Base-by-base conservation (phyloP, 139 green algal genomes). In the Trebouxia sp. region DNA sequence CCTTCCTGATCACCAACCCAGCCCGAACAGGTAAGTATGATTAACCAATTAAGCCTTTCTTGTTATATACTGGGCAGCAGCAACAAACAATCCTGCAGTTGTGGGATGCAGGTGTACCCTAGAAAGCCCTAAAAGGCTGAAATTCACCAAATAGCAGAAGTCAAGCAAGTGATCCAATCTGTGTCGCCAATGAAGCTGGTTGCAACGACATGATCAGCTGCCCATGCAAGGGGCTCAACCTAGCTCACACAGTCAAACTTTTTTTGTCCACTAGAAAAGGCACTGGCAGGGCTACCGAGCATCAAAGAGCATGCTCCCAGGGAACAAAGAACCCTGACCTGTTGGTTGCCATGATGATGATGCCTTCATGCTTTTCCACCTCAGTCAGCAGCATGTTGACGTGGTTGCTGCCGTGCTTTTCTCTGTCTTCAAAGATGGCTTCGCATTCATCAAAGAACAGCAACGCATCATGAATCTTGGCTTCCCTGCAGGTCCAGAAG, bases 331-430 rank as follows among this genome's bases (percentile, higher is more conserved):
- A 37, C 24, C 12, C 32, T 66, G 10, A 65, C 74, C 47, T 80
- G 28, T 65, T 81, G 38, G 53, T 65, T 37, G 62, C 76, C 38
- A 81, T 43, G 38, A 81, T 81, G 76, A 37, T 56, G 53, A 81
- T 81, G 76, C 76, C 76, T 5, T 81, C 76, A 48, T 81, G 76
- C 38, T 81, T 81, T 38, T 81, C 76, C 53, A 81, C 24, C 38
- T 81, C 76, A 30, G 76, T 81, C 38, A 81, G 55, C 22, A 81
- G 76, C 76, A 81, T 50, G 55, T 81, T 81, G 35, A 81, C 76
- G 12, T 65, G 43, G 53, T 81, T 39, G 37, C 53, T 75, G 53
- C 76, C 76, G 28, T 45, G 41, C 53, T 75, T 67, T 24, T 72
- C 76, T 7, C 76, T 53, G 76, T 81, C 76, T 38, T 81, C 76